A percentile compares a stretch with the other conserved stretches of the same genome.
phyloP scores from a whole-genome alignment of 192 early-diverging fungal species.

The Globomyces pollinis-pini region DNA sequence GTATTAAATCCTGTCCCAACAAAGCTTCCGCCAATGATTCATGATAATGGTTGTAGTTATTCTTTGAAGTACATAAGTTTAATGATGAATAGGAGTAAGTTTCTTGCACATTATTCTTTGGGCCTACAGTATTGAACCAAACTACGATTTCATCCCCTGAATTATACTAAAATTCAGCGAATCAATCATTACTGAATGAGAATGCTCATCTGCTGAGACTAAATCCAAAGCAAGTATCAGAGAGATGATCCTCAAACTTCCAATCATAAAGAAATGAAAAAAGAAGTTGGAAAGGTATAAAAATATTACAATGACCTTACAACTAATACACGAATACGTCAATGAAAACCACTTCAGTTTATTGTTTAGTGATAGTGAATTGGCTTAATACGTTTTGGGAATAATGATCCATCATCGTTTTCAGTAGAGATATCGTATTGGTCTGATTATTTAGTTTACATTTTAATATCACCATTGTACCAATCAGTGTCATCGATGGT shows the following conservation, averaged over 20 bases:
- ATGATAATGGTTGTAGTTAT: conserved; percentile 61
- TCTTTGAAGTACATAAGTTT: conserved; percentile 58
- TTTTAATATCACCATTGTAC: conserved; percentile 45
- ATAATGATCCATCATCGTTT: conserved; percentile 28
- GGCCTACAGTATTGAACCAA: conserved; percentile 63
- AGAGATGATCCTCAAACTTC: too few relatives aligned
- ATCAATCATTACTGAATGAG: too few relatives aligned
- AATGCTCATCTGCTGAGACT: too few relatives aligned
- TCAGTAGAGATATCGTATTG: conserved; percentile 34
- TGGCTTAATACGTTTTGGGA: conserved; percentile 15
- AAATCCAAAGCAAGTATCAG: too few relatives aligned
- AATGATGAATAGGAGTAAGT: conserved; percentile 69
- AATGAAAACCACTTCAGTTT: too few relatives aligned
- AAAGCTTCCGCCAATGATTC: conserved; percentile 74
- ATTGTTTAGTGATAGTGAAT: conserved; percentile 21
- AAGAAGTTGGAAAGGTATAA: too few relatives aligned
- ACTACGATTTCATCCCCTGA: conserved; percentile 56
- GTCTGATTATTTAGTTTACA: conserved; percentile 13
- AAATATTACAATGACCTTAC: too few relatives aligned
- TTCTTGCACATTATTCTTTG: conserved; percentile 59
- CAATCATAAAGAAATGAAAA: too few relatives aligned
- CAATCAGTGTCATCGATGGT: conserved; percentile 43
- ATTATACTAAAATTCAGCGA: too few relatives aligned
- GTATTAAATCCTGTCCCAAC: conserved; percentile 65
- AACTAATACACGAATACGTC: too few relatives aligned